A percentile compares a stretch with the other conserved stretches of the same genome.
phyloP scores from a whole-genome alignment of 441 rosid species.

The Raphanus hybrid region DNA sequence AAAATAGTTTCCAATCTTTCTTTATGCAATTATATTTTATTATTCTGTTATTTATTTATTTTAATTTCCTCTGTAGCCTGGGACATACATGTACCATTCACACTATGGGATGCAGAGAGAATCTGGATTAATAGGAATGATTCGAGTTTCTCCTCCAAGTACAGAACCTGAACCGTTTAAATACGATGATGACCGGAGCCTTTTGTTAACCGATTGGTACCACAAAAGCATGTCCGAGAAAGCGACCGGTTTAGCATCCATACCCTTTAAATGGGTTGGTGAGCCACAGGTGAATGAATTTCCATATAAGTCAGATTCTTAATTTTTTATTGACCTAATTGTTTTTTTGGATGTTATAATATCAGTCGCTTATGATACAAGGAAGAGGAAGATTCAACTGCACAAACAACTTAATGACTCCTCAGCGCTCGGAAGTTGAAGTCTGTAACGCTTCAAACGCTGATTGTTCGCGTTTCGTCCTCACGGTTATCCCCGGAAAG shows the following conservation, averaged over 20 bases:
- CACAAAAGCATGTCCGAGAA: slow-evolving; percentile 66
- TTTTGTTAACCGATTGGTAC: slow-evolving; percentile 80
- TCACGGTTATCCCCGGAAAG: slow-evolving; percentile 62
- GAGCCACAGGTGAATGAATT: slow-evolving; percentile 68
- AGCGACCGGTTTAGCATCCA: slow-evolving; percentile 60
- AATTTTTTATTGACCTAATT: neutral
- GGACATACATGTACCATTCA: slow-evolving; percentile 74
- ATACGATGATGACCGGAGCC: slow-evolving; percentile 65
- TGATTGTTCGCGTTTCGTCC: slow-evolving; percentile 55
- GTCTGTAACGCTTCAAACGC: slow-evolving; percentile 58
- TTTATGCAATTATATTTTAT: neutral
- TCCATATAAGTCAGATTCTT: neutral
- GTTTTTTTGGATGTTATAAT: neutral
- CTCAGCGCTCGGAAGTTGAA: slow-evolving; percentile 5
- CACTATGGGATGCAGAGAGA: slow-evolving; percentile 89
- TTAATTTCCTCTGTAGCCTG: slow-evolving; percentile 50
- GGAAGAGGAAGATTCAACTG: slow-evolving; percentile 79
- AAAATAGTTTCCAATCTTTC: neutral
- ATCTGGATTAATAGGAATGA: slow-evolving; percentile 69
- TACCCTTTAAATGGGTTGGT: slow-evolving; percentile 65
- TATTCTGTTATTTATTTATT: neutral
- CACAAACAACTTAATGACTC: slow-evolving; percentile 36
- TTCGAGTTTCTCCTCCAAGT: slow-evolving; percentile 53
- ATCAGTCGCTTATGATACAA: slow-evolving; percentile 69
- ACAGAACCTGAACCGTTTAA: slow-evolving; percentile 62